phyloP scores from a whole-genome alignment of 805 yeast genomes.

The Metschnikowia reukaufii region DNA sequence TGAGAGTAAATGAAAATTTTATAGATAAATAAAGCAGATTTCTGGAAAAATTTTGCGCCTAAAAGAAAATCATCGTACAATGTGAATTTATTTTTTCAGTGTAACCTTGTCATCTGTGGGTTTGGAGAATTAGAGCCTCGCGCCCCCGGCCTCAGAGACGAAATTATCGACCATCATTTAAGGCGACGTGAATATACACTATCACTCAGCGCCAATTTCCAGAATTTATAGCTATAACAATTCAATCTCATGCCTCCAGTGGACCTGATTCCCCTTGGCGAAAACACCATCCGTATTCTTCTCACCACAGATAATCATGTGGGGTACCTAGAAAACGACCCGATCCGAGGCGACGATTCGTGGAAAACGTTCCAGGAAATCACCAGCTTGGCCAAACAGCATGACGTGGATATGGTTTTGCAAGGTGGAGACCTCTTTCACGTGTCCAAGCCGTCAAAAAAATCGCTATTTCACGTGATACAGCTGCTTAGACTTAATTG shows the following conservation, averaged over 20 bases:
- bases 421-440: constrained; percentile 96
- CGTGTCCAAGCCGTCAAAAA: constrained; percentile 82
- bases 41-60: too few species aligned
- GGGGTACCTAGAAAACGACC: constrained; percentile 87
- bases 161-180: neutral
- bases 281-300: constrained; percentile 72
- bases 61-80: too few species aligned
- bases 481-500: constrained; percentile 67
- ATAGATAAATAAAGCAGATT: too few species aligned
- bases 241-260: constrained; percentile 45
- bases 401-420: constrained; percentile 81
- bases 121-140: neutral
- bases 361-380: constrained; percentile 87
- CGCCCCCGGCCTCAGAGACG: neutral
- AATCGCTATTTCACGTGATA: constrained; percentile 81
- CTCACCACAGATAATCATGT: constrained; percentile 96
- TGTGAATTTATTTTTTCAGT: too few species aligned
- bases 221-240: too few species aligned
- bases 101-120: too few species aligned
- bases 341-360: constrained; percentile 85
- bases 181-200: too few species aligned
- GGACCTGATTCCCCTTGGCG: constrained; percentile 45
- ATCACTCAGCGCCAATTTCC: too few species aligned
- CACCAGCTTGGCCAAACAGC: constrained; percentile 62
- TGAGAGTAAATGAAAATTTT: too few species aligned